Evolutionary conservation across 202 grass and related monocot species (phyloP), one percentile per base, ranked within the genome.

Genomic region (Zizania palustris): DNA sequence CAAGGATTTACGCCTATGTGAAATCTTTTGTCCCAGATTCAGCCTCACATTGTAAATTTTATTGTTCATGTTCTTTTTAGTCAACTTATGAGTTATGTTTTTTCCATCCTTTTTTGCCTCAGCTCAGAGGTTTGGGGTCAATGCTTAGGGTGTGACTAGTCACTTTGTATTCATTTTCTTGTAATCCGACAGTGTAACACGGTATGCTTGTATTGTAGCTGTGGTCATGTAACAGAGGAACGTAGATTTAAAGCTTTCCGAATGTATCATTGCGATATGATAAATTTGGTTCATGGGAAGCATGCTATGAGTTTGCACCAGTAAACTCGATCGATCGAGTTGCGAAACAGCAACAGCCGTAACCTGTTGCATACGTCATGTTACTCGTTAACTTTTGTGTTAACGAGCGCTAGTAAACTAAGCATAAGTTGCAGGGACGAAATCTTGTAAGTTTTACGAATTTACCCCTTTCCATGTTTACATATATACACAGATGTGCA

Each of bases 11-110:
- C 7, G 43, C 22, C 22, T 62, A 56, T 71, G 45, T 82, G 22
- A 57, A 71, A 78, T 33, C 7, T 36, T 53, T 9, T 63, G 48
- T 56, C 43, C 33, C 11, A 7, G 33, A 63, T 51, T 38, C 34
- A 51, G 20, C 79, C 55, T 62, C 49, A 40, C 28, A 45, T 80
- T 88, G 85, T 91, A 75, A 37, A 85, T 70, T 88, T 39, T 53
- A 73, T 68, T 77, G 37, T 41, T 76, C 46, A 48, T 77, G 46
- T 66, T 65, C 67, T 78, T 79, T 67, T n/a, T 73, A 73, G 70
- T 50, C 51, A 42, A 10, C 50, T 57, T 73, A 50, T 72, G 51
- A 57, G 22, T 73, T 42, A 43, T 21, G 70, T 53, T 58, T 58
- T 73, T 58, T 73, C 35, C 51, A 18, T 5, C 36, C 50, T 51